phyloP scores from a whole-genome alignment of 495 filamentous ascomycete genomes.

The Ascodesmis nigricans region DNA sequence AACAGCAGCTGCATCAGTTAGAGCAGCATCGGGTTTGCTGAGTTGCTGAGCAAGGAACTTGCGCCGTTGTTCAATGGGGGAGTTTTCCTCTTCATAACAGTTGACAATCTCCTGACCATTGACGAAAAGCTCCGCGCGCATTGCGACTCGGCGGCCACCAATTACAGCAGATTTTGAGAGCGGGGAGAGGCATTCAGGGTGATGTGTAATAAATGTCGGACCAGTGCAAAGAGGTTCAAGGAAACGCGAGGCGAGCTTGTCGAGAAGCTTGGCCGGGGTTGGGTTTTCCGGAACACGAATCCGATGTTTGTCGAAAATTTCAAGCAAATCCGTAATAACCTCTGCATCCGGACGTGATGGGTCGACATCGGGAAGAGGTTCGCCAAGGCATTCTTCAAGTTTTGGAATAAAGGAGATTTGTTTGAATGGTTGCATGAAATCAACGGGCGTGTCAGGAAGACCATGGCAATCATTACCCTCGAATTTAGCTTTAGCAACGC shows the following conservation, averaged over 20 bases:
- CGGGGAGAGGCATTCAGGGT: slow-evolving; percentile 77
- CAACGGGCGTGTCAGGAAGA: slow-evolving; percentile 4
- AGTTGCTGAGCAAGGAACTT: slow-evolving; percentile 62
- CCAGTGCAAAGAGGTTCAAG: slow-evolving; percentile 46
- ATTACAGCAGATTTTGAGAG: slow-evolving; percentile 54
- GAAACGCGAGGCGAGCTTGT: slow-evolving; percentile 52
- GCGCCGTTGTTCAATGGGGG: slow-evolving; percentile 59
- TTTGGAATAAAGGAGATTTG: slow-evolving; percentile 60
- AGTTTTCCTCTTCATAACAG: slow-evolving; percentile 96
- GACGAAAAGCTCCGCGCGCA: slow-evolving; percentile 77
- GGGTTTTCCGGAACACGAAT: slow-evolving; percentile 19
- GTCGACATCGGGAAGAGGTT: slow-evolving; percentile 46
- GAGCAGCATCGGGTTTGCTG: no score
- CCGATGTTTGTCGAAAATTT: slow-evolving; percentile 30
- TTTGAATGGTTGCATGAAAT: slow-evolving; percentile 26
- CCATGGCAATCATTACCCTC: slow-evolving; percentile 28
- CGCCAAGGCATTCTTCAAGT: slow-evolving; percentile 42
- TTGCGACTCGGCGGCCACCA: slow-evolving; percentile 31
- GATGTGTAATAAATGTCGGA: slow-evolving; percentile 80
- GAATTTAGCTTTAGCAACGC: slow-evolving; percentile 30
- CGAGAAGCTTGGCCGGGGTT: slow-evolving; percentile 62
- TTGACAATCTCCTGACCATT: slow-evolving; percentile 63
- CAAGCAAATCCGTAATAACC: slow-evolving; percentile 33
- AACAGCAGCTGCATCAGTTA: slow-evolving; percentile 28
- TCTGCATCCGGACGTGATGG: slow-evolving; percentile 22